Base-by-base conservation (phyloP, 1,139 yeast species). In the Eremothecium gossypii region DNA sequence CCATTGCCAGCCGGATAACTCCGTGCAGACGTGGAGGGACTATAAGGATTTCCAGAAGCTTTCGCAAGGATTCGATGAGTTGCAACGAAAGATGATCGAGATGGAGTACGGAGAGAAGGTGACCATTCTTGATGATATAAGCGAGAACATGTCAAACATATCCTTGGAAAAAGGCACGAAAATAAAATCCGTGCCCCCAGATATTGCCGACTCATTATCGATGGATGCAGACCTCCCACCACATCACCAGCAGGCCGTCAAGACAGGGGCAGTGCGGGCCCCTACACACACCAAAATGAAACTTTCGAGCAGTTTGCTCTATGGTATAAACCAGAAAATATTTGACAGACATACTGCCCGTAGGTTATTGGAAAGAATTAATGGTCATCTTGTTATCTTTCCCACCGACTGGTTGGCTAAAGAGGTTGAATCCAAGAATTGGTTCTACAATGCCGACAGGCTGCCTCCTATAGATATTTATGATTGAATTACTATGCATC, bases 391-490 rank as follows among this genome's bases (percentile, higher is more conserved):
- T 54, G 97, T 93, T 4, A 59, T 81, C 26, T 91, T 89, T 69
- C 97, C 98, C 0, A 72, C 85, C 0, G 89, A 86, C 47, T 93
- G 98, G 98, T 71, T 93, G 40, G 69, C 76, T 55, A 75, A 79
- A 47, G 98, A 91, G 61, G 75, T 87, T 39, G 95, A 87, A 43
- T 77, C 83, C 5, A 91, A 85, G 20, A 91, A 93, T 57, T 91
- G 97, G 97, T 87, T 87, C 62, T 89, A 86, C 68, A 85, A 82
- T 53, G 81, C 94, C 42, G 99, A 91, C 60, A 77, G 95, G 58
- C 69, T 91, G 37, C 96, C 97, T 8, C 99, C 99, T 2, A 78
- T 91, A 45, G 97, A 91, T 61, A 91, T 91, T 43, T 91, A 84
- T 63, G 95, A 89, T 58, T 91, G 49, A 47, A 9, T 14, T 10